Evolutionary conservation across 805 yeast species (phyloP), one percentile per base, ranked within the genome.

Genomic region (Metschnikowia chrysomelidarum): DNA sequence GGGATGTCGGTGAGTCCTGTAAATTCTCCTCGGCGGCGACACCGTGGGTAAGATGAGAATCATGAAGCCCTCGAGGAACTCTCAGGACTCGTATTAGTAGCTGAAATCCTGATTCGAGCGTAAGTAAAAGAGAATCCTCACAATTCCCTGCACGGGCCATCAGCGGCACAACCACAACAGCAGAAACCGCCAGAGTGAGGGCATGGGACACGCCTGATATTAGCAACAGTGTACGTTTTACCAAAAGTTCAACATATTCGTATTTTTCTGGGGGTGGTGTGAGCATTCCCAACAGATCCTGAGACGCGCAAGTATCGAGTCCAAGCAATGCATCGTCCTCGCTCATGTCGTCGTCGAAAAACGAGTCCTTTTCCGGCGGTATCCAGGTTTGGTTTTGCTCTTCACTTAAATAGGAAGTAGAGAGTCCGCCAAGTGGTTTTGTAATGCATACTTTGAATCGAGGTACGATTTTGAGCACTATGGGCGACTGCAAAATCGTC

Each of bases 401-500:
- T 25, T 66, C 71, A 36, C 64, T 61, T 13, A 62, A 44, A 10
- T 66, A 56, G 5, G 55, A 41, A 39, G 61, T 57, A 10, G 60
- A 32, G n/a, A 67, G 51, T 6, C 69, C 71, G 8, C 49, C 31
- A 10, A 60, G 53, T 3, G 61, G 57, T 43, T 67, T 67, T 19
- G 47, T 47, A 11, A 49, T 36, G 14, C 50, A 47, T 1, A 67
- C 69, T 14, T 47, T 41, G 47, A 71, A 66, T 9, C 44, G 33
- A 9, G 61, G 60, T 38, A 58, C 56, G 16, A 71, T 57, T 13
- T 55, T 50, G 17, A 50, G 46, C 19, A 69, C 49, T 1, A 64
- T 50, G 2, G 76, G 73, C 12, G 74, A 64, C 12, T 60, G 59
- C 22, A 67, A 46, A n/a, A 73, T 42, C 9, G 69, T 66, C 38